Conservation (phyloP, 345 rosid genomes). For the Populus deltoides region DNA sequence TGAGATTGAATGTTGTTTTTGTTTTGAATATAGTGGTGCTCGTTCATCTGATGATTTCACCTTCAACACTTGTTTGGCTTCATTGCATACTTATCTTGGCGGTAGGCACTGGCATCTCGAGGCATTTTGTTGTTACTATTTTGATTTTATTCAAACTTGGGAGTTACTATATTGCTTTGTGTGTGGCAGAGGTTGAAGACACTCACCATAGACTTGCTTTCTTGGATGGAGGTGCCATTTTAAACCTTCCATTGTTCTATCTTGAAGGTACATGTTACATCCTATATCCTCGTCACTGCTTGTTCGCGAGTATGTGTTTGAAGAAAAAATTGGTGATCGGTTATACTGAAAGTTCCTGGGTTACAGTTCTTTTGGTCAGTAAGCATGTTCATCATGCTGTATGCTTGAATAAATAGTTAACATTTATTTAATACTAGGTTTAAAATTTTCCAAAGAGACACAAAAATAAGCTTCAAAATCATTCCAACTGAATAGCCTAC, state of each 20-base stretch:
- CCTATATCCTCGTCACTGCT: not conserved
- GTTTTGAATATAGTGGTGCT: constrained; percentile 27
- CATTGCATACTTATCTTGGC: constrained; percentile 86
- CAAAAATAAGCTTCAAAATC: not conserved
- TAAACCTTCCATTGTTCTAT: constrained; percentile 71
- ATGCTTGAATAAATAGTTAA: not conserved
- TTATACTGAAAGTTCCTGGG: not conserved
- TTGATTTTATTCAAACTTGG: not conserved
- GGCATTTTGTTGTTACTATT: not conserved
- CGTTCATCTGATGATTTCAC: constrained; percentile 39
- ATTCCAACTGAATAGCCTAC: not conserved
- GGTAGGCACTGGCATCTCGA: constrained; percentile 44
- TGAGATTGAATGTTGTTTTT: not conserved
- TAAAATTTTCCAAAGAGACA: not conserved
- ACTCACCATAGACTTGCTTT: constrained; percentile 63
- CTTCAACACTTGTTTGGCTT: constrained; percentile 74
- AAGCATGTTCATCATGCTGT: not conserved
- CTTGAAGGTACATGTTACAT: constrained; percentile 59
- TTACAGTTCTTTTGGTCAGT: not conserved
- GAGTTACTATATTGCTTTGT: constrained; percentile 1
- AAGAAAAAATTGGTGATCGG: not conserved
- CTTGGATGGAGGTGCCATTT: constrained; percentile 71
- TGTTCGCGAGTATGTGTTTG: not conserved
- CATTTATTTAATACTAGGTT: not conserved
- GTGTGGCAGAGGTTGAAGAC: constrained; percentile 77